These are phyloP conservation scores for Chaetomium sp. DNA, from an alignment of 2,329 filamentous ascomycete species.

Conservation along the genomic window DNA sequence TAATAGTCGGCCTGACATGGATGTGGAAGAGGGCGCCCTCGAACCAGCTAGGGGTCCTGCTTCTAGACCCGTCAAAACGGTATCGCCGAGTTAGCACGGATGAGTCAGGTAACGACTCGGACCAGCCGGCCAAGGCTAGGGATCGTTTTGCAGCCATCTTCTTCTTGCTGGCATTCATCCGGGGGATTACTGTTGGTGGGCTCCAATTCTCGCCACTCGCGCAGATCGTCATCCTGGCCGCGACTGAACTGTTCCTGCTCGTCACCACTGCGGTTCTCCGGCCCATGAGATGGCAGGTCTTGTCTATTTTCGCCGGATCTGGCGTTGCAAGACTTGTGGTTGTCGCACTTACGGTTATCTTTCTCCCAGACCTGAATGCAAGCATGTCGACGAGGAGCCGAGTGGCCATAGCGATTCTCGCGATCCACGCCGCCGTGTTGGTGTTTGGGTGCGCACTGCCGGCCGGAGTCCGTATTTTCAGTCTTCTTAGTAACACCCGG, in stretches of 20 bases:
- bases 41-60: slow-evolving; percentile 8
- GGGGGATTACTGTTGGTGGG: slow-evolving; percentile 4
- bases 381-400: slow-evolving; percentile 4
- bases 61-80: slow-evolving; percentile 4
- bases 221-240: slow-evolving; percentile 3
- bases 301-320: not conserved
- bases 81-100: slow-evolving; percentile 4
- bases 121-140: not conserved
- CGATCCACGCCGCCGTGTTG: slow-evolving; percentile 1
- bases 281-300: not conserved
- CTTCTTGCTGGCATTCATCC: not conserved
- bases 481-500: not conserved
- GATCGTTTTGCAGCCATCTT: slow-evolving; percentile 7
- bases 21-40: slow-evolving; percentile 11
- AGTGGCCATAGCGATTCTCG: slow-evolving; percentile 9
- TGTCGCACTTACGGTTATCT: slow-evolving; percentile 4
- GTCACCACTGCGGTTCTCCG: slow-evolving; percentile 9
- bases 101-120: not conserved
- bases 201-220: slow-evolving; percentile 13
- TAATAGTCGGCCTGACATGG: slow-evolving; percentile 3
- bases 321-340: not conserved
- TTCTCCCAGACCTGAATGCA: slow-evolving; percentile 8
- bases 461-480: not conserved
- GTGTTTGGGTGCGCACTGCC: slow-evolving; percentile 4
- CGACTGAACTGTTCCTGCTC: slow-evolving; percentile 5